Evolutionary conservation across 1,284 basidiomycete genomes (phyloP).

Genomic region (Cutaneotrichosporon cutaneum): DNA sequence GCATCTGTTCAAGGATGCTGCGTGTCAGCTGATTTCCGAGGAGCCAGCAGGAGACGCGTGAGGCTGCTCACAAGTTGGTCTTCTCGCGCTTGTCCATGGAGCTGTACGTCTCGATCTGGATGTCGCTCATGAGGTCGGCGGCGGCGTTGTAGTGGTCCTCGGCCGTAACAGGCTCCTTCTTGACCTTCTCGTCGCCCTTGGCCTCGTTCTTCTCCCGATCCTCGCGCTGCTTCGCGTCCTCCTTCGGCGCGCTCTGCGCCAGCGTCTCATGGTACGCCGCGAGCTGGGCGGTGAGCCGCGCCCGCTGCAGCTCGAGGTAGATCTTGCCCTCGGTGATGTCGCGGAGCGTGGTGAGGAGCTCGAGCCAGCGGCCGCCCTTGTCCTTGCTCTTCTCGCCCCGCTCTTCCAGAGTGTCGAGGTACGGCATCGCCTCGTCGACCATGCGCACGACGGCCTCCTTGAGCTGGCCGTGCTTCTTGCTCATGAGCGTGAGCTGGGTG

Average conservation of each 20-base stretch:
- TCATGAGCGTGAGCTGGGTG: slow-evolving; percentile 68
- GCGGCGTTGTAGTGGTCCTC: slow-evolving; percentile 69
- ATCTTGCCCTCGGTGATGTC: slow-evolving; percentile 97
- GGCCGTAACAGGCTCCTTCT: slow-evolving; percentile 51
- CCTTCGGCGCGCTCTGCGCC: slow-evolving; percentile 46
- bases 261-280: slow-evolving; percentile 78
- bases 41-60: too few species aligned
- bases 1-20: slow-evolving; percentile 92
- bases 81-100: slow-evolving; percentile 98
- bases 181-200: slow-evolving; percentile 45
- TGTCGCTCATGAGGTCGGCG: slow-evolving; percentile 85
- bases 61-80: slow-evolving; percentile 81
- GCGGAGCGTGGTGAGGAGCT: slow-evolving; percentile 83
- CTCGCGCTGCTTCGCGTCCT: slow-evolving; percentile 12
- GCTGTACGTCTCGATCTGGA: slow-evolving; percentile 98
- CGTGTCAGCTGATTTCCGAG: slow-evolving; percentile 20
- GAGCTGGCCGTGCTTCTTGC: slow-evolving; percentile 97
- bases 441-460: slow-evolving; percentile 86
- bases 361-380: slow-evolving; percentile 73
- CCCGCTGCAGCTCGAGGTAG: slow-evolving; percentile 94
- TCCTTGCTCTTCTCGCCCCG: slow-evolving; percentile 46
- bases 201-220: slow-evolving; percentile 17
- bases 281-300: slow-evolving; percentile 83
- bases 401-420: slow-evolving; percentile 66
- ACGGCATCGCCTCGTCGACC: slow-evolving; percentile 79